Evolutionary conservation across 2,329 filamentous ascomycete species (phyloP).

Genomic region (Akanthomyces uredinophilus): DNA sequence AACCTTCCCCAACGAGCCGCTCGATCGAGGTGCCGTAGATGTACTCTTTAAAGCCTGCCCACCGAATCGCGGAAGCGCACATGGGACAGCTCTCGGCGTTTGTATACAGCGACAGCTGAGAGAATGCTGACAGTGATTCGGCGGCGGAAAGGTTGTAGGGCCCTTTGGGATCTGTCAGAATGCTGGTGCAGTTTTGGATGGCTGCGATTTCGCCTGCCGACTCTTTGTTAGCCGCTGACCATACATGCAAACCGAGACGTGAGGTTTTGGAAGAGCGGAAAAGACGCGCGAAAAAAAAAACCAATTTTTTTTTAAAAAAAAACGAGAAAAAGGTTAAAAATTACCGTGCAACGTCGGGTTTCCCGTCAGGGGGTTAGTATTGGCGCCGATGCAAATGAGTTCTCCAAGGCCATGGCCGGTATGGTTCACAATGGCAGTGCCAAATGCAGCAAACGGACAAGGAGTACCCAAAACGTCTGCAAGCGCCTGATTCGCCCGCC

Average conservation of each 20-base stretch:
- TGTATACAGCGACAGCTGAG: slow-evolving; percentile 47
- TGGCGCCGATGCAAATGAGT: slow-evolving; percentile 46
- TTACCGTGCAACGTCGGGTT: slow-evolving; percentile 50
- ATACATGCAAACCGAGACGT: too few relatives aligned
- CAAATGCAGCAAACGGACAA: slow-evolving; percentile 51
- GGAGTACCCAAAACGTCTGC: slow-evolving; percentile 28
- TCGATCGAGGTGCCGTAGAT: slow-evolving; percentile 49
- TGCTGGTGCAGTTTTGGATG: slow-evolving; percentile 46
- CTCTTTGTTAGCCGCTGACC: background rate
- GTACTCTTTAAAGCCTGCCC: slow-evolving; percentile 51
- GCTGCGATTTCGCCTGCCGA: slow-evolving; percentile 46
- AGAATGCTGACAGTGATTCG: slow-evolving; percentile 41
- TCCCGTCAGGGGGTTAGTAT: slow-evolving; percentile 37
- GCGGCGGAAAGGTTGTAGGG: slow-evolving; percentile 36
- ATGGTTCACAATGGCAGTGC: slow-evolving; percentile 51
- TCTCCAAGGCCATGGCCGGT: slow-evolving; percentile 37
- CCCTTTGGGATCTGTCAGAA: slow-evolving; percentile 42
- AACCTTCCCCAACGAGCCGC: slow-evolving; percentile 41
- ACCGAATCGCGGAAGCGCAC: slow-evolving; percentile 52
- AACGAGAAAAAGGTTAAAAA: background rate
- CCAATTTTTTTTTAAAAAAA: too few relatives aligned
- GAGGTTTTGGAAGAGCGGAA: too few relatives aligned
- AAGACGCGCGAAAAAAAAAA: background rate
- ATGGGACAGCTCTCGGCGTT: slow-evolving; percentile 55
- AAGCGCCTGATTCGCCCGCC: slow-evolving; percentile 41